phyloP scores from a whole-genome alignment of 148 eudicot species.

The Oxyria digyna region DNA sequence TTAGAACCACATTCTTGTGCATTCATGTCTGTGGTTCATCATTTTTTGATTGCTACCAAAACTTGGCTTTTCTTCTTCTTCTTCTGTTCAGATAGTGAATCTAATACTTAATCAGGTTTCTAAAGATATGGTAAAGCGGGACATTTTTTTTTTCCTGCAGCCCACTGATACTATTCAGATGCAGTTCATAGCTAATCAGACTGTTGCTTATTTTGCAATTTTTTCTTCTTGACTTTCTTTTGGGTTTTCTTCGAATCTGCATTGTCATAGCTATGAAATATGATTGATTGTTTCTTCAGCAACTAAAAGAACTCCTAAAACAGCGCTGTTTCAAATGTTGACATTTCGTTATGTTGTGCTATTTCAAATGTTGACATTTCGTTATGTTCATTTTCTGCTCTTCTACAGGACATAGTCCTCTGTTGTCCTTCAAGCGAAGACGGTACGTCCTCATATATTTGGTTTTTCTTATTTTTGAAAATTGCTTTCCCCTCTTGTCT shows the following conservation, averaged over 20 bases:
- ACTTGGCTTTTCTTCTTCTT: too few relatives aligned
- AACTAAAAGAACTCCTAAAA: not conserved
- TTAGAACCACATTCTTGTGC: constrained; percentile 13
- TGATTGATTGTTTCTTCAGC: not conserved
- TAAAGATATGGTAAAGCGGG: not conserved
- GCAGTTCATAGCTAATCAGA: too few relatives aligned
- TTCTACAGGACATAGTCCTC: constrained; percentile 51
- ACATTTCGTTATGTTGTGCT: not conserved
- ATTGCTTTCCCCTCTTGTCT: not conserved
- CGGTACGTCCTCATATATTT: constrained; percentile 26
- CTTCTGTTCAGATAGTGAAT: too few relatives aligned
- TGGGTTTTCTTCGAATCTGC: not conserved
- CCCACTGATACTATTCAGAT: not conserved
- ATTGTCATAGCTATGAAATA: too few relatives aligned
- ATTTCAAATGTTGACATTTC: not conserved
- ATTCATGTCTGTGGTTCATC: constrained; percentile 1
- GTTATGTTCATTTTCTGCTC: not conserved
- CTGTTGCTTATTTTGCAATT: not conserved
- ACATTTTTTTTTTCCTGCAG: not conserved
- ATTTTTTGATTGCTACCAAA: too few relatives aligned
- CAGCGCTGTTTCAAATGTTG: not conserved
- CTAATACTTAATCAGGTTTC: not conserved
- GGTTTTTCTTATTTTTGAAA: not conserved
- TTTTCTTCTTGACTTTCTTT: not conserved
- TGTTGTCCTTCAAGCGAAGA: constrained; percentile 23